Conservation (phyloP, 768 basidiomycete genomes). For the Tephrocybe sp. region DNA sequence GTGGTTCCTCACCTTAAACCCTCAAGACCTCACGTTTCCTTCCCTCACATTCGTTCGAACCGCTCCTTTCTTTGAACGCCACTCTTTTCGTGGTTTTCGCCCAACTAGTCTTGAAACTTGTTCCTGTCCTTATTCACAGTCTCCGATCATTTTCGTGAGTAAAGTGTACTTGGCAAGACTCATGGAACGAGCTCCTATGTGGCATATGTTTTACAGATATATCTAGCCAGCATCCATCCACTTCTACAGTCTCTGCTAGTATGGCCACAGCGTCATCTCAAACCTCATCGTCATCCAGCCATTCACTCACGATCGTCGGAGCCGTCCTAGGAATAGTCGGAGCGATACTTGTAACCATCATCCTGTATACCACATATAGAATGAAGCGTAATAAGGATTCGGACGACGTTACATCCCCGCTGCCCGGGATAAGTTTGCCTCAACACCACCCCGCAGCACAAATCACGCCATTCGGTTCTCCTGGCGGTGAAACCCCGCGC, state of each 20-base stretch:
- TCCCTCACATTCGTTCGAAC: not conserved
- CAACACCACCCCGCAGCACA: conserved; percentile 34
- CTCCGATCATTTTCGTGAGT: too few species aligned
- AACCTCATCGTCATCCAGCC: not conserved
- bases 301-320: conserved; percentile 4
- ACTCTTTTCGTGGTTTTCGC: conserved; percentile 25
- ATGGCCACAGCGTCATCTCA: conserved; percentile 1
- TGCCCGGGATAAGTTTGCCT: conserved; percentile 27
- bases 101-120: conserved; percentile 10
- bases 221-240: conserved; percentile 6
- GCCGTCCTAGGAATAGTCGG: conserved; percentile 10
- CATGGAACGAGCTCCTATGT: not conserved
- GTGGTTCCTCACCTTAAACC: not conserved
- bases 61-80: conserved; percentile 22
- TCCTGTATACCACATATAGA: conserved; percentile 8
- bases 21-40: not conserved
- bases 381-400: conserved; percentile 8
- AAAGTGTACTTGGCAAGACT: not conserved
- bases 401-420: conserved; percentile 1
- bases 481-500: conserved; percentile 30
- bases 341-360: conserved; percentile 6
- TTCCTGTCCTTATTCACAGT: not conserved
- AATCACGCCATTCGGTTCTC: conserved; percentile 40
- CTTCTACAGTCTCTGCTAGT: not conserved
- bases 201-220: conserved; percentile 1